Base-by-base conservation (phyloP, 2,329 filamentous ascomycete species). In the Tetracladium maxilliforme region DNA sequence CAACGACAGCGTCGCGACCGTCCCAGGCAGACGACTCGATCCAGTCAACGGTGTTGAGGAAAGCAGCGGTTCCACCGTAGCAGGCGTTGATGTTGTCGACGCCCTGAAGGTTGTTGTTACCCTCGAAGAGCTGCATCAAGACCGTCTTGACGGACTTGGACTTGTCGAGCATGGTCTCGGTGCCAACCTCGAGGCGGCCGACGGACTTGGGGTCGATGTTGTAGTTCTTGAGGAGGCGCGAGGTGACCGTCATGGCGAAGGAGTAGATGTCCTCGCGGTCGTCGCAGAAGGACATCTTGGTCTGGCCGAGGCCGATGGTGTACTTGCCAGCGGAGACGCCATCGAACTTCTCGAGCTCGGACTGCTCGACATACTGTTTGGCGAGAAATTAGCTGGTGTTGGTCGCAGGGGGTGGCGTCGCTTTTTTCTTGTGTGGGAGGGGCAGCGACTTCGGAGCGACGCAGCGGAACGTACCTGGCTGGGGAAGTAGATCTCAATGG, bases 211-310 rank as follows among this genome's bases (percentile, higher is more conserved):
- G 55, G 54, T 90, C 79, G 54, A 90, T 73, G 44, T 74, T 71
- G 67, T 87, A 86, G 54, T 87, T 87, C 54, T 70, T 69, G 43
- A 90, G 60, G 37, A 90, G 72, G 48, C 72, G 78, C 40, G 79
- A 78, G 37, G 75, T 67, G 37, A 69, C 80, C 32, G 81, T 90
- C 42, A 90, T 64, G 47, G 77, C 64, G 48, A 90, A 68, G 21
- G 81, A 90, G 66, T 90, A 90, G 58, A 87, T 90, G 51, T 90
- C 81, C 62, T 90, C 81, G 47, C 79, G 73, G 48, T 90, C 81
- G 55, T 90, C 81, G 52, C 81, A 87, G 59, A 90, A 90, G 63
- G 73, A 76, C 81, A 90, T 90, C 61, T 80, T 83, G 48, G 78
- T 87, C 67, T 90, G 81, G 44, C 81, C 81, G 29, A 90, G 75